Conservation (phyloP, 768 basidiomycete species). For the Russula sp. region DNA sequence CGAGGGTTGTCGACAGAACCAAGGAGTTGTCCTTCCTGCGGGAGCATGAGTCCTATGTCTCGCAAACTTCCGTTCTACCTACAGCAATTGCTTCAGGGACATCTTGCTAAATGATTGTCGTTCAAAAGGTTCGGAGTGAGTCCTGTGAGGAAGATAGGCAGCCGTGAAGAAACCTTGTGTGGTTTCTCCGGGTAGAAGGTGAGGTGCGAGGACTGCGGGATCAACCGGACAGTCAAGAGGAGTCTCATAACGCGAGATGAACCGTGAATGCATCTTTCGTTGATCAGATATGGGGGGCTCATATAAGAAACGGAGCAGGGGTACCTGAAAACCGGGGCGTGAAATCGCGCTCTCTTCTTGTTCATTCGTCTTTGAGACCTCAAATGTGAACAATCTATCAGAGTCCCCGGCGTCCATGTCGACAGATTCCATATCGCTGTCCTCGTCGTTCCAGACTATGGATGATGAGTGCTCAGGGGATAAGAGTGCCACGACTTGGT, state of each 20-base stretch:
- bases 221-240: background rate
- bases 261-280: background rate
- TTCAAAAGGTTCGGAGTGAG: background rate
- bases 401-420: constrained; percentile 28
- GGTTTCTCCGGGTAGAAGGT: too few relatives aligned
- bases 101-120: too few relatives aligned
- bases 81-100: too few relatives aligned
- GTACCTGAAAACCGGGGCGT: constrained; percentile 31
- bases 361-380: constrained; percentile 30
- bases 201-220: too few relatives aligned
- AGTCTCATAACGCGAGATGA: background rate
- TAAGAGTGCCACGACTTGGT: constrained; percentile 33
- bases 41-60: background rate
- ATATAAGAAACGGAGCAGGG: background rate
- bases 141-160: background rate
- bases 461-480: constrained; percentile 42
- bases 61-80: background rate
- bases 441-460: constrained; percentile 40
- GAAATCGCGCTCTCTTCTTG: too few relatives aligned
- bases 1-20: too few relatives aligned
- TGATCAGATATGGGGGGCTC: background rate
- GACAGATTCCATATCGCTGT: constrained; percentile 18
- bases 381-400: constrained; percentile 48
- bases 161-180: too few relatives aligned
- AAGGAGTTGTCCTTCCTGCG: too few relatives aligned